These are phyloP conservation scores for Ormosia emarginata DNA, from an alignment of 306 rosid species.

Conservation along the genomic window DNA sequence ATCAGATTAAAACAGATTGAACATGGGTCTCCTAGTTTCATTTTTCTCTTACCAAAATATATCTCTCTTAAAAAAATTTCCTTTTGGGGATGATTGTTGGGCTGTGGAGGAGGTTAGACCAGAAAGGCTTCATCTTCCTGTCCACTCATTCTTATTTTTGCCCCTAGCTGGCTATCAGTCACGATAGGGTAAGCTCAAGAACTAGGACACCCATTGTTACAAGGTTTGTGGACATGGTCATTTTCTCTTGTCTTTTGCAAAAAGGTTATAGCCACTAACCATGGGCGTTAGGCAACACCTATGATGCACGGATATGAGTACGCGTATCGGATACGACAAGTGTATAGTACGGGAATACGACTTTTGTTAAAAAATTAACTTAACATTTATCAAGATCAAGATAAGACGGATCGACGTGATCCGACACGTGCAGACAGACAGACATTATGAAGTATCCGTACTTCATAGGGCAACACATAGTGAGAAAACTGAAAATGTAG, in stretches of 20 bases:
- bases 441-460: no score
- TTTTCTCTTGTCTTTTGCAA: conserved; percentile 3
- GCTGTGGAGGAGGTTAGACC: not conserved
- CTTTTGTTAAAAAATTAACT: no score
- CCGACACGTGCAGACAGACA: no score
- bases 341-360: no score
- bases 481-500: conserved; percentile 20
- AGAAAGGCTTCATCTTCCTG: not conserved
- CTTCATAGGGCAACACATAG: not conserved
- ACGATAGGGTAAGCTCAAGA: conserved; percentile 1
- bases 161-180: not conserved
- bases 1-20: not conserved
- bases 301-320: no score
- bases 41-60: not conserved
- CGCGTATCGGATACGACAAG: no score
- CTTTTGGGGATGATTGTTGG: not conserved
- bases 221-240: conserved; percentile 5
- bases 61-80: not conserved
- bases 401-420: no score
- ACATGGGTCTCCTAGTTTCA: not conserved
- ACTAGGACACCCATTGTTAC: conserved; percentile 8
- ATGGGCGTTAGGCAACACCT: not conserved
- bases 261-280: conserved; percentile 11
- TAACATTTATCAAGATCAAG: no score
- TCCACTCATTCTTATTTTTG: not conserved